A percentile compares a stretch with the other conserved stretches of the same genome.
Conservation (phyloP, 1,284 basidiomycete species). For the Ustilago cynodontis region DNA sequence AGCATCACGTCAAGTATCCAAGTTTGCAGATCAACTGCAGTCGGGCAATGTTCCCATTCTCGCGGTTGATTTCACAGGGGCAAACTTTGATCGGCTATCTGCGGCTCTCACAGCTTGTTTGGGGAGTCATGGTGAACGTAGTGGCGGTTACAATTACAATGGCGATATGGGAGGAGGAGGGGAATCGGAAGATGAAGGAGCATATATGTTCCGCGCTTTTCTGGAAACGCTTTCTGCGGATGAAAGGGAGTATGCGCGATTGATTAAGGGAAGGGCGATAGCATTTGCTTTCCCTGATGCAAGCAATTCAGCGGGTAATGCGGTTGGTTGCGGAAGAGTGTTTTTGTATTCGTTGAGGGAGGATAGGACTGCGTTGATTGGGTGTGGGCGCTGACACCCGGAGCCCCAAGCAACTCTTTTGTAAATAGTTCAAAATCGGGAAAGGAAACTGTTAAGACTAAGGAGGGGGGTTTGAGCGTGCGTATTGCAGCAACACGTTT, state of each 20-base stretch:
- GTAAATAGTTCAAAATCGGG: not conserved
- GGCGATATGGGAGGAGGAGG: conserved; percentile 2
- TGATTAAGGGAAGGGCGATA: conserved; percentile 41
- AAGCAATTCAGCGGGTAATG: conserved; percentile 26
- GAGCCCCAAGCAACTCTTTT: not conserved
- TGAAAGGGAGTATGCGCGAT: conserved; percentile 60
- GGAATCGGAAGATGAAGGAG: conserved; percentile 33
- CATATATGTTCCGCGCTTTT: conserved; percentile 54
- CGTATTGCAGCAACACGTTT: no score
- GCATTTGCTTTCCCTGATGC: conserved; percentile 47
- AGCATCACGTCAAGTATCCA: conserved; percentile 54
- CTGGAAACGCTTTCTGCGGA: conserved; percentile 53
- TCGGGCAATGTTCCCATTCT: conserved; percentile 59
- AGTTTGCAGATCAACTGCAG: conserved; percentile 53
- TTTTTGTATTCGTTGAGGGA: conserved; percentile 57
- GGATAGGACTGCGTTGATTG: conserved; percentile 48
- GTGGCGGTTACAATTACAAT: not conserved
- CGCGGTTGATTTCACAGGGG: conserved; percentile 59
- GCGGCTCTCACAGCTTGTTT: conserved; percentile 50
- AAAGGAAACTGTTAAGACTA: not conserved
- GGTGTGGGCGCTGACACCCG: conserved; percentile 36
- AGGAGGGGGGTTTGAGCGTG: no score
- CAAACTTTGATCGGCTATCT: conserved; percentile 50
- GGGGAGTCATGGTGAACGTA: conserved; percentile 32
- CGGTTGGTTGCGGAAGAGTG: conserved; percentile 39